Conservation (phyloP, 192 early-diverging fungal genomes). For the Mortierella claussenii region DNA sequence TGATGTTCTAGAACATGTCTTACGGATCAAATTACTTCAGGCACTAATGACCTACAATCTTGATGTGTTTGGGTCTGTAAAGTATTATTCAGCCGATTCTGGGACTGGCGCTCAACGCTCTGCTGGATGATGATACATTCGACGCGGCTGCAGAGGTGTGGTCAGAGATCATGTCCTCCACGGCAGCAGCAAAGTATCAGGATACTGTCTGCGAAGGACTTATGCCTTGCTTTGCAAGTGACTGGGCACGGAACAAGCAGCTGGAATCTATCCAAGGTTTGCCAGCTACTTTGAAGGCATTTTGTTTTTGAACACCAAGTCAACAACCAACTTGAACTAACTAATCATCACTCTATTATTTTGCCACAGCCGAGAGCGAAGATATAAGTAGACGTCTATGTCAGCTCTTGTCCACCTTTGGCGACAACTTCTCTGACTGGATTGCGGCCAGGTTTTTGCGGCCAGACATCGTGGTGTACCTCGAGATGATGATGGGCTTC, state of each 20-base stretch:
- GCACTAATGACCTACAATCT: too few species aligned
- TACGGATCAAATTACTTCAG: too few species aligned
- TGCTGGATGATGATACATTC: constrained; percentile 56
- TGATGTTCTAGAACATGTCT: too few species aligned
- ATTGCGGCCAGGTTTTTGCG: constrained; percentile 56
- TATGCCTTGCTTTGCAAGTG: constrained; percentile 60
- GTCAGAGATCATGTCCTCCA: constrained; percentile 61
- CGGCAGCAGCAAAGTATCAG: constrained; percentile 47
- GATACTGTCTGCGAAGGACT: constrained; percentile 56
- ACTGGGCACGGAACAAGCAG: constrained; percentile 56
- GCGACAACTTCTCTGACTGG: constrained; percentile 66
- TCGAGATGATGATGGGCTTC: constrained; percentile 71
- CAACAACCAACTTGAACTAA: neutral
- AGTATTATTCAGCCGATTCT: constrained; percentile 57
- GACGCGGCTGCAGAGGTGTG: constrained; percentile 64
- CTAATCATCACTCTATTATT: neutral
- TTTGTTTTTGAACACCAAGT: neutral
- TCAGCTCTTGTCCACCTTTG: constrained; percentile 63
- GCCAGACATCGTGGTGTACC: constrained; percentile 54
- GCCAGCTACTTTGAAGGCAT: too few species aligned
- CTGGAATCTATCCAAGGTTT: constrained; percentile 56
- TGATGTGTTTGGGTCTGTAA: too few species aligned
- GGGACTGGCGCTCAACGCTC: constrained; percentile 50
- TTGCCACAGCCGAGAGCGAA: constrained; percentile 53
- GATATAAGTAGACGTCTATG: constrained; percentile 60